phyloP scores from a whole-genome alignment of 2,329 filamentous ascomycete species.

The Chalaropsis ovoidea region DNA sequence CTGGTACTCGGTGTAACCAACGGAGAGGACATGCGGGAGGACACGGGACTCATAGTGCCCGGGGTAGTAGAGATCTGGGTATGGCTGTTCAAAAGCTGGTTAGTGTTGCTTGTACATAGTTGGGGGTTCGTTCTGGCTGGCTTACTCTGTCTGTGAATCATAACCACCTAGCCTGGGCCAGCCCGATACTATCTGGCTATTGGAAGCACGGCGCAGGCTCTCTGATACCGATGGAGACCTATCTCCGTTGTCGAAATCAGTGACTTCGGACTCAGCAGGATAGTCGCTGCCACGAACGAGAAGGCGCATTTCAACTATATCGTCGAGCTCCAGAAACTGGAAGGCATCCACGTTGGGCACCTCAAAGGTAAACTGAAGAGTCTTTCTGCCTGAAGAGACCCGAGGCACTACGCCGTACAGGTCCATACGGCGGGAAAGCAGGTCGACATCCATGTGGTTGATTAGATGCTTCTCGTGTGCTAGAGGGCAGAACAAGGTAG shows the following conservation, averaged over 20 bases:
- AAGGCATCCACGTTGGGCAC: background rate
- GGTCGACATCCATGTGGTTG: background rate
- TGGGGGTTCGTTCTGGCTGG: background rate
- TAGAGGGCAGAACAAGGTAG: background rate
- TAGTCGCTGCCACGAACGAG: background rate
- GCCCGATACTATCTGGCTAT: background rate
- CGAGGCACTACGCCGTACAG: background rate
- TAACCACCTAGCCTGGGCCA: background rate
- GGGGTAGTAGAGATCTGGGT: background rate
- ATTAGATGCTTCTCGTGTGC: background rate
- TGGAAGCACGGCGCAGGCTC: background rate
- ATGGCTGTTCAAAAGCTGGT: background rate
- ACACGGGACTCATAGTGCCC: background rate
- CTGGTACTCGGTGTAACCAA: background rate
- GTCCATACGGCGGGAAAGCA: background rate
- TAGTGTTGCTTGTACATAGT: background rate
- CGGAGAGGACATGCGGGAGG: background rate
- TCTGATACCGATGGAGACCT: background rate
- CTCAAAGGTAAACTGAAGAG: background rate
- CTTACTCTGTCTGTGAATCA: background rate
- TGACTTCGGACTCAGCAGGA: background rate
- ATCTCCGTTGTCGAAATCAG: background rate
- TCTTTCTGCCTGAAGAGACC: background rate
- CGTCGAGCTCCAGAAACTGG: background rate
- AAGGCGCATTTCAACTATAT: background rate